Base-by-base conservation (phyloP, 106 monocot genomes). In the Agapanthus africanus region DNA sequence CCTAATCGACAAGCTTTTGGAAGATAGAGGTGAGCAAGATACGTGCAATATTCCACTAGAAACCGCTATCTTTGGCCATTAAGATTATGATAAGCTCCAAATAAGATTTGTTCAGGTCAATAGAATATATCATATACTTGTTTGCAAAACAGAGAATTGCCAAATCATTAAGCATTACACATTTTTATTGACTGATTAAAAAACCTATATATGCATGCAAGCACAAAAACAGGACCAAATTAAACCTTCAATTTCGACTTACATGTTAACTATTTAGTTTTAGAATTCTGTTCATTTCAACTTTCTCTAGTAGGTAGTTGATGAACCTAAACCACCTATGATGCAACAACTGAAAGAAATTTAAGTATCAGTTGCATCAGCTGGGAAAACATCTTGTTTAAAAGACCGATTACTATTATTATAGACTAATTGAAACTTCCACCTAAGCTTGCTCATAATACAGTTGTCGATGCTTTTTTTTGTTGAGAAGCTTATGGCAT, bases 1-100 rank as follows among this genome's bases (percentile, higher is more conserved):
- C 54, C 78, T 66, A 63, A 88, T 88, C 69, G 81, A 88, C 63
- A 78, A 84, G 74, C 40, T 88, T 10, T 72, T 88, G 72, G 78
- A 41, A 25, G 81, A 81, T 60, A 78, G 78, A 84, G 87, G 87
- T 88, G 15, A 83, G 80, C 23, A 33, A 21, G 32, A n/a, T n/a
- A n/a, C n/a, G n/a, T n/a, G n/a, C n/a, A n/a, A n/a, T n/a, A n/a
- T n/a, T n/a, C n/a, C n/a, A n/a, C n/a, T n/a, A n/a, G n/a, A n/a
- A n/a, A n/a, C n/a, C n/a, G n/a, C n/a, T n/a, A n/a, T n/a, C n/a
- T n/a, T n/a, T n/a, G n/a, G n/a, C n/a, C n/a, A n/a, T n/a, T n/a
- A n/a, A n/a, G n/a, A n/a, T n/a, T n/a, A n/a, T n/a, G n/a, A n/a
- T n/a, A n/a, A n/a, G n/a, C n/a, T n/a, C n/a, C n/a, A n/a, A n/a